Evolutionary conservation across 2,329 filamentous ascomycete species (phyloP).

Genomic region (Colletotrichum plurivorum): DNA sequence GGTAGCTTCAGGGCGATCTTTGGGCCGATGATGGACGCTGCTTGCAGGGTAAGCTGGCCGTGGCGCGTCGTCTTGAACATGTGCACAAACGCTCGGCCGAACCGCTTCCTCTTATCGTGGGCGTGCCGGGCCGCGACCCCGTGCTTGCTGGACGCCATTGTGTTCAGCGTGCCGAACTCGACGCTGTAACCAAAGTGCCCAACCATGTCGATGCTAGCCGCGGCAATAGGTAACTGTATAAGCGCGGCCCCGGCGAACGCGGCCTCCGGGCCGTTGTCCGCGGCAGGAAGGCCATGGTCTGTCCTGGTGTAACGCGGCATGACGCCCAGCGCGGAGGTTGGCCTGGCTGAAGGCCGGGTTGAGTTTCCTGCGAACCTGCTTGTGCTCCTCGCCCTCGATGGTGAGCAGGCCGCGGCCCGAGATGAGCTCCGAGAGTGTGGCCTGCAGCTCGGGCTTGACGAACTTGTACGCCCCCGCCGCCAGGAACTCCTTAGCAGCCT

Average conservation of each 20-base stretch:
- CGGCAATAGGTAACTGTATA: neutral
- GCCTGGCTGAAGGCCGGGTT: neutral
- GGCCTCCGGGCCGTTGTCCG: neutral
- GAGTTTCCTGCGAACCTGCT: neutral
- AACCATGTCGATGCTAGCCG: neutral
- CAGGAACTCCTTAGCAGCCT: conserved; percentile 31
- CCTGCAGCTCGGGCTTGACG: conserved; percentile 22
- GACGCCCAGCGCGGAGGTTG: neutral
- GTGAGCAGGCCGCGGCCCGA: neutral
- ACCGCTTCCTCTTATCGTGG: neutral
- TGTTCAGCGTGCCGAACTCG: neutral
- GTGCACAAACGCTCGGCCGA: neutral
- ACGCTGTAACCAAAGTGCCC: neutral
- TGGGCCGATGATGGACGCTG: neutral
- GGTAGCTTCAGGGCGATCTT: neutral
- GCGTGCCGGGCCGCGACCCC: neutral
- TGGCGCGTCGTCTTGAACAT: neutral
- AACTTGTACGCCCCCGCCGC: conserved; percentile 21
- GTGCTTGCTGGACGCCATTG: neutral
- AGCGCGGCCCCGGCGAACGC: neutral
- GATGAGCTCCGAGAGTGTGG: neutral
- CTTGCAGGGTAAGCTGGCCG: neutral
- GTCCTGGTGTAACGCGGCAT: neutral
- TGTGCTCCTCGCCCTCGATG: conserved; percentile 1
- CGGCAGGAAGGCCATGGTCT: neutral